Percentiles rank a stretch among this genome's conserved stretches.
Conservation (phyloP, 2,329 filamentous ascomycete genomes). For the Penicillium brevicompactum region DNA sequence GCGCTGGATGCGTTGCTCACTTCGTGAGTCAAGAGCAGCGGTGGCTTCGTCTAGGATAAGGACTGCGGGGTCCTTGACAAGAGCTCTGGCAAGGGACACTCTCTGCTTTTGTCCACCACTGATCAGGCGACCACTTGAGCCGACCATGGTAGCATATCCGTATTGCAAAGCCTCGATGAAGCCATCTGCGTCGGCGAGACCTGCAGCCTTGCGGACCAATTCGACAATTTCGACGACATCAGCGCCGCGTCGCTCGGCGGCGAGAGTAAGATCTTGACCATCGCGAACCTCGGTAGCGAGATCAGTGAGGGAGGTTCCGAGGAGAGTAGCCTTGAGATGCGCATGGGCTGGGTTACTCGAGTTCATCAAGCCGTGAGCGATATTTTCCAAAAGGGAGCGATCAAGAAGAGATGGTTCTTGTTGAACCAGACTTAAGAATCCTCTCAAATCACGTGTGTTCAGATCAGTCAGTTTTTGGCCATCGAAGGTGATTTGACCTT, state of each 20-base stretch:
- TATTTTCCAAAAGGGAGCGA: conserved; percentile 27
- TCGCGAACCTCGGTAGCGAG: conserved; percentile 47
- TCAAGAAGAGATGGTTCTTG: conserved; percentile 27
- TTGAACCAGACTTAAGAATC: conserved; percentile 25
- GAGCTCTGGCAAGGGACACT: conserved; percentile 75
- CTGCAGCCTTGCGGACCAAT: conserved; percentile 43
- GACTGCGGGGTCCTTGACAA: conserved; percentile 69
- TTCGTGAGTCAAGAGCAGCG: conserved; percentile 55
- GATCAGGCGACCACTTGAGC: conserved; percentile 71
- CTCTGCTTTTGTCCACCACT: conserved; percentile 83
- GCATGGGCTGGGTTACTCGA: conserved; percentile 29
- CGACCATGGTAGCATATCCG: conserved; percentile 72
- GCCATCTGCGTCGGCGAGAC: conserved; percentile 59
- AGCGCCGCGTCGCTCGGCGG: conserved; percentile 48
- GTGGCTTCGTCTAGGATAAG: conserved; percentile 86
- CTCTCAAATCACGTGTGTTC: conserved; percentile 47
- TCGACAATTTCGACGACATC: conserved; percentile 56
- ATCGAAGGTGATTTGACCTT: conserved; percentile 67
- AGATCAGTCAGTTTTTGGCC: conserved; percentile 60
- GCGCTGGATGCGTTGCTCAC: conserved; percentile 56
- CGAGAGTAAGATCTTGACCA: conserved; percentile 52
- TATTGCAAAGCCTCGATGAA: conserved; percentile 24
- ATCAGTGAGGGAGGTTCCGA: conserved; percentile 52
- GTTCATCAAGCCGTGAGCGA: conserved; percentile 48
- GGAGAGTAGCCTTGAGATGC: conserved; percentile 39